Evolutionary conservation across 2,329 filamentous ascomycete species (phyloP), one percentile per base, ranked within the genome.

Genomic region (Penicillium sp.): DNA sequence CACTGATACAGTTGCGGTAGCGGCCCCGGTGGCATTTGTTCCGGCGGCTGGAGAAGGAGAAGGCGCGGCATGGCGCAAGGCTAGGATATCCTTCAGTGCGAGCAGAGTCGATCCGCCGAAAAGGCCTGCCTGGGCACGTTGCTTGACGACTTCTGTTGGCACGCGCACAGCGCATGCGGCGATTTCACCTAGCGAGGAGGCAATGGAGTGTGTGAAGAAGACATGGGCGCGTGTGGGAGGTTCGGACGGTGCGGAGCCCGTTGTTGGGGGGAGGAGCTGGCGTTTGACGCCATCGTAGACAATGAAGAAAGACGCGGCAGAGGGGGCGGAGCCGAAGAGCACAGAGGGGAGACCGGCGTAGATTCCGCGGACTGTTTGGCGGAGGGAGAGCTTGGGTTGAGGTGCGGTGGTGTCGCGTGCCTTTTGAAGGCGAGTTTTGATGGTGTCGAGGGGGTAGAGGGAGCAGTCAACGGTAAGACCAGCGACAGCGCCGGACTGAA

Each of bases 391-490:
- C 29, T 33, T 29, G 28, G 51, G 60, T 57, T 61, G 56, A 9
- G 65, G 66, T 21, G 60, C 62, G 91, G 71, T 83, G 83, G 58
- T 91, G 90, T 77, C 66, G 52, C 71, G 67, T 53, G 70, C 71
- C 59, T 74, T 74, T 57, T 99, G 94, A 6, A 99, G 89, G 15
- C 94, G 91, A 41, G 95, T 99, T 78, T 99, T 99, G 70, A 99
- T 86, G 0, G 94, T 99, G 82, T 99, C 95, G 80, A 99, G 90
- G 0, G 94, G 94, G 79, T 89, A 99, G 69, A 99, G 89, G 51
- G 91, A 91, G 67, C 96, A 86, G 82, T 99, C 94, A 74, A 97
- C 94, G 13, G 92, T 95, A 44, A 94, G 94, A 69, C 94, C 94
- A 62, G 94, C 94, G 61, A 96, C 79, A 68, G 86, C 94, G 72